A percentile compares a stretch with the other conserved stretches of the same genome.
phyloP scores from a whole-genome alignment of 2,329 filamentous ascomycete species.

The Emericellopsis atlantica region DNA sequence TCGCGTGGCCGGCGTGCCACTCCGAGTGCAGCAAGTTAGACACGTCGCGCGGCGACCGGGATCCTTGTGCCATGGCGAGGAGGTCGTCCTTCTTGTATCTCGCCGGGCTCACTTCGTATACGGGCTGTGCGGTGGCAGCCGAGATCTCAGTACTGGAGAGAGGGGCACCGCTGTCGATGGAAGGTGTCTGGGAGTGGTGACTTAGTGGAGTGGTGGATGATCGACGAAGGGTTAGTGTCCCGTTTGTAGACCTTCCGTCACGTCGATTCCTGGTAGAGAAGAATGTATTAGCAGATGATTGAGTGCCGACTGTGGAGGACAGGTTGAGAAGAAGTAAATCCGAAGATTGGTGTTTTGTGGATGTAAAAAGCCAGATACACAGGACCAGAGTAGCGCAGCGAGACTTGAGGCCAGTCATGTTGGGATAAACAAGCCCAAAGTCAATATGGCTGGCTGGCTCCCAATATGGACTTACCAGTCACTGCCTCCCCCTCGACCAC shows the following conservation, averaged over 20 bases:
- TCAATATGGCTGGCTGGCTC: neutral
- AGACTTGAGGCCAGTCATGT: neutral
- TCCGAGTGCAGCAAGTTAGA: slow-evolving; percentile 58
- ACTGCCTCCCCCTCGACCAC: slow-evolving; percentile 42
- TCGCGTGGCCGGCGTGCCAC: slow-evolving; percentile 67
- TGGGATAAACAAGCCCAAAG: neutral
- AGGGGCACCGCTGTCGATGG: slow-evolving; percentile 26
- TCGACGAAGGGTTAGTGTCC: slow-evolving; percentile 52
- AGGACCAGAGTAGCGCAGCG: no score
- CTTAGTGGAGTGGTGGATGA: slow-evolving; percentile 44
- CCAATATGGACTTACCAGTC: slow-evolving; percentile 53
- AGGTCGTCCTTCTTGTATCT: slow-evolving; percentile 73
- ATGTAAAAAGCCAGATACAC: no score
- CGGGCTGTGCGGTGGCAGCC: slow-evolving; percentile 12
- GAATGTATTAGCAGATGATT: neutral
- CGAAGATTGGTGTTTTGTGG: no score
- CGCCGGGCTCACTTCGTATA: slow-evolving; percentile 24
- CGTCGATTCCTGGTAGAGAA: slow-evolving; percentile 37
- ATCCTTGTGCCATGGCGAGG: slow-evolving; percentile 54
- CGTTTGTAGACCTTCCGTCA: slow-evolving; percentile 45
- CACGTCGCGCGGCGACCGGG: slow-evolving; percentile 37
- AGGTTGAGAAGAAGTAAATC: neutral
- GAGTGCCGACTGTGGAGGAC: neutral
- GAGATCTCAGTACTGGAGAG: slow-evolving; percentile 20
- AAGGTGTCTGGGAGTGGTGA: slow-evolving; percentile 22